Conservation (phyloP, 2,329 filamentous ascomycete species). For the Biscogniauxia marginata region DNA sequence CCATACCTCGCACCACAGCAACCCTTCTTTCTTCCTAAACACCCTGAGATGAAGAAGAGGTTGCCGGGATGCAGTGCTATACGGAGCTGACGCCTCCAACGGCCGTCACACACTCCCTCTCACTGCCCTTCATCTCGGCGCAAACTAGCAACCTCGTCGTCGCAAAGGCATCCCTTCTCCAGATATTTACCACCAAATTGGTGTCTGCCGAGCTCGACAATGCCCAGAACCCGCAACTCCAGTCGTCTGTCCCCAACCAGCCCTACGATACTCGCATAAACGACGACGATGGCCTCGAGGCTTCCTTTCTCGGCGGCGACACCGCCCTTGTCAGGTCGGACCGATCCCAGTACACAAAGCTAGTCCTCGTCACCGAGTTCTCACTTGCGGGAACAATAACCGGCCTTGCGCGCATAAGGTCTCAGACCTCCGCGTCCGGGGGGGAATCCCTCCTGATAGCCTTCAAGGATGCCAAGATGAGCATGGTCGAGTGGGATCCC, state of each 20-base stretch:
- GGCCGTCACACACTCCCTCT: conserved; percentile 86
- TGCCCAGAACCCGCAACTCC: conserved; percentile 37
- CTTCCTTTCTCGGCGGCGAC: conserved; percentile 65
- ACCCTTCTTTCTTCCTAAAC: neutral
- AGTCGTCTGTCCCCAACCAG: conserved; percentile 42
- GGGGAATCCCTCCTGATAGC: conserved; percentile 82
- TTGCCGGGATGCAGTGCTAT: conserved; percentile 83
- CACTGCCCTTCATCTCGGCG: conserved; percentile 72
- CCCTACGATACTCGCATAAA: conserved; percentile 52
- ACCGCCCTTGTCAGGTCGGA: conserved; percentile 61
- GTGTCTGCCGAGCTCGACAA: conserved; percentile 62
- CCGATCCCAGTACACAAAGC: conserved; percentile 67
- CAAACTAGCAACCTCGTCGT: conserved; percentile 82
- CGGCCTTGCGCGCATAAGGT: conserved; percentile 75
- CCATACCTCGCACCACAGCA: neutral
- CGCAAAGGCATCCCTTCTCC: conserved; percentile 87
- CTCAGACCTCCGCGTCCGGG: conserved; percentile 69
- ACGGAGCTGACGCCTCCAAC: conserved; percentile 92
- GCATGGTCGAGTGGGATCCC: conserved; percentile 90
- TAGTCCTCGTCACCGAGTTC: conserved; percentile 84
- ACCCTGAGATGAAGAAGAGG: conserved; percentile 29
- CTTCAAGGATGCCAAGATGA: conserved; percentile 88
- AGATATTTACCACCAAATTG: conserved; percentile 77
- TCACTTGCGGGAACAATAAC: conserved; percentile 80
- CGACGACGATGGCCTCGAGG: conserved; percentile 63